These are phyloP conservation scores for Cephalotrichum gorgonifer DNA, from an alignment of 2,329 filamentous ascomycete species.

Conservation along the genomic window DNA sequence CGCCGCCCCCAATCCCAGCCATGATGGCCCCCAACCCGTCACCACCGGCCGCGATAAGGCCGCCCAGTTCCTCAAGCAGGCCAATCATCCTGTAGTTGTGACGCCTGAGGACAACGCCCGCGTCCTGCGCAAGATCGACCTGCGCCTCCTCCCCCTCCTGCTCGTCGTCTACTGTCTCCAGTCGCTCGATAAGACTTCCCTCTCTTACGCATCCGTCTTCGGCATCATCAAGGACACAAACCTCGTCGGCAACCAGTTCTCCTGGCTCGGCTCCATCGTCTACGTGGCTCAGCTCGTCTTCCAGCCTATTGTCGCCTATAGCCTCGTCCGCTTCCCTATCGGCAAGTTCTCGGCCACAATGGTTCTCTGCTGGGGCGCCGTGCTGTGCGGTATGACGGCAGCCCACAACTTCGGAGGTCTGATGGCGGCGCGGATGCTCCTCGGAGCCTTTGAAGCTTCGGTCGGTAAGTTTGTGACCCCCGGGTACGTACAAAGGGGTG, in stretches of 20 bases:
- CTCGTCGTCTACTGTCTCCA: conserved; percentile 18
- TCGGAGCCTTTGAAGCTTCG: conserved; percentile 36
- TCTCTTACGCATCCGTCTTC: conserved; percentile 18
- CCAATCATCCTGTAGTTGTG: conserved; percentile 32
- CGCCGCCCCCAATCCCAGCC: conserved; percentile 2
- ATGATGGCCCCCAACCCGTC: background rate
- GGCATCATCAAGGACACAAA: conserved; percentile 17
- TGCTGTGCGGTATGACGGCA: conserved; percentile 40
- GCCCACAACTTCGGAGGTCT: conserved; percentile 36
- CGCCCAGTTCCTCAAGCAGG: conserved; percentile 33
- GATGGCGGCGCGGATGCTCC: conserved; percentile 30
- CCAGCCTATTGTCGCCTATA: conserved; percentile 44
- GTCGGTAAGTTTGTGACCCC: conserved; percentile 17
- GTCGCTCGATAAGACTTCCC: conserved; percentile 19
- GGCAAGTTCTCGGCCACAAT: conserved; percentile 42
- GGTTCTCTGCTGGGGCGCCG: conserved; percentile 41
- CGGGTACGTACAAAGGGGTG: background rate
- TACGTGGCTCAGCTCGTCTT: conserved; percentile 22
- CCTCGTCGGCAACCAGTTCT: conserved; percentile 18
- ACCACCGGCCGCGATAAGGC: conserved; percentile 29
- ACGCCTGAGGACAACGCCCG: conserved; percentile 40
- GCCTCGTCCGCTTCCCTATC: conserved; percentile 41
- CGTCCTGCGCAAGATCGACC: conserved; percentile 20
- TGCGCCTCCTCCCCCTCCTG: conserved; percentile 19
- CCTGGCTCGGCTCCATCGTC: conserved; percentile 19